Evolutionary conservation across 192 early-diverging fungal genomes (phyloP).

Genomic region (Coemansia sp.): DNA sequence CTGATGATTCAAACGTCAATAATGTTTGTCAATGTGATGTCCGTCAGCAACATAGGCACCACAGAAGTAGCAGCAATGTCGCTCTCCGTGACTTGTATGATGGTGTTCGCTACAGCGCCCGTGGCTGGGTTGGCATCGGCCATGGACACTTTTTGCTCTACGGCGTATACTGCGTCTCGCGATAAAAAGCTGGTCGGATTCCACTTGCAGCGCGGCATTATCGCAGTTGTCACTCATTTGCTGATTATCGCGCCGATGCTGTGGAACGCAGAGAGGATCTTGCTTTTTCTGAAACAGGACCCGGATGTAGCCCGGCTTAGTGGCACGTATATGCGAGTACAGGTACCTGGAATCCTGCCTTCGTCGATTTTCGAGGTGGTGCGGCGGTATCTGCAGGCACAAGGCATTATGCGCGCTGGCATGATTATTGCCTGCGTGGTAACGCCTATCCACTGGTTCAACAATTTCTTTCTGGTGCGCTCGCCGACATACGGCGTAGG

Average conservation of each 20-base stretch:
- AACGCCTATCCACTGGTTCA: constrained; percentile 70
- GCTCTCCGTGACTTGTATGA: constrained; percentile 72
- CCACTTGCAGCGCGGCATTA: constrained; percentile 78
- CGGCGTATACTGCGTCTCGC: constrained; percentile 69
- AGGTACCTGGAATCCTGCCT: constrained; percentile 75
- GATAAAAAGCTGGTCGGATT: constrained; percentile 72
- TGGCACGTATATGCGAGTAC: constrained; percentile 67
- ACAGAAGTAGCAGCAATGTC: constrained; percentile 72
- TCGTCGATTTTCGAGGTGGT: constrained; percentile 84
- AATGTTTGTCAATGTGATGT: constrained; percentile 64
- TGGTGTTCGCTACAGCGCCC: constrained; percentile 69
- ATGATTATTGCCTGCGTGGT: constrained; percentile 75
- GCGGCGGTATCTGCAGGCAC: constrained; percentile 85
- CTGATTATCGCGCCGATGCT: constrained; percentile 74
- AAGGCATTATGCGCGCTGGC: constrained; percentile 88
- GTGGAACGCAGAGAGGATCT: constrained; percentile 70
- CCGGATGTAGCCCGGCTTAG: constrained; percentile 67
- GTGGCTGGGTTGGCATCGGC: constrained; percentile 72
- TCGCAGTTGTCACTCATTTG: constrained; percentile 74
- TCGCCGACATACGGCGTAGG: constrained; percentile 67
- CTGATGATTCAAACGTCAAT: constrained; percentile 70
- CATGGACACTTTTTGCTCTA: constrained; percentile 76
- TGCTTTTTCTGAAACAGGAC: constrained; percentile 78
- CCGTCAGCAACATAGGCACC: constrained; percentile 67
- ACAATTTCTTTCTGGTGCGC: constrained; percentile 83